Base-by-base conservation (phyloP, 1,284 basidiomycete genomes). In the Microbotryum lychnidis-dioicae region DNA sequence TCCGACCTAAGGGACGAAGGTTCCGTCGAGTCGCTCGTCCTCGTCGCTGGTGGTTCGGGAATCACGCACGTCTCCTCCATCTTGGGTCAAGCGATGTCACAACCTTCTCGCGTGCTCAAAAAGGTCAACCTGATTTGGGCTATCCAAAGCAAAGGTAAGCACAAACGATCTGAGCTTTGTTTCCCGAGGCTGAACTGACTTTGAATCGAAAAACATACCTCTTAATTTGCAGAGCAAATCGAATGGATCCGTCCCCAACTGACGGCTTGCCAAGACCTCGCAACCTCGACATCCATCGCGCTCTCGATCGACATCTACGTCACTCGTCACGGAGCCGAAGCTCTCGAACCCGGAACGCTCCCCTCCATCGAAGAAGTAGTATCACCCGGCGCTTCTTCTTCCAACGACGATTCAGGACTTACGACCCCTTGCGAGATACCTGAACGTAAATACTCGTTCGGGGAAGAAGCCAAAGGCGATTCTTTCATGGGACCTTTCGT, bases 51-150 rank as follows among this genome's bases (percentile, higher is more conserved):
- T 31, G 66, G 66, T 2, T 60, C 62, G 0, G 66, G 3, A 3
- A 65, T 65, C 46, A 65, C 66, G 1, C 57, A 62, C 25, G 54
- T 59, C 3, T 2, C 48, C 3, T 54, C 59, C 7, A n/a, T 65
- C 3, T 56, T 66, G 21, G 54, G 56, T 16, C 46, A 55, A 8
- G 31, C 31, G 31, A 8, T 31, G 31, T 8, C 8, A 10, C 31
- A 31, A 31, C 31, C 31, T 31, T 31, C 31, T 31, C 31, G 31
- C 6, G 49, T 58, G 9, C 57, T 57, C 44, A 23, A 10, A 2
- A n/a, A 58, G 7, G 66, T 66, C 53, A 61, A 56, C n/a, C 54
- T 68, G 14, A 33, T 56, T 4, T 68, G 66, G 66, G 64, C 66
- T 2, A 6, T 68, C 6, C 66, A 65, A 16, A 50, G 29, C 10